Conservation (phyloP, 768 basidiomycete species). For the Cantharellus anzutake region DNA sequence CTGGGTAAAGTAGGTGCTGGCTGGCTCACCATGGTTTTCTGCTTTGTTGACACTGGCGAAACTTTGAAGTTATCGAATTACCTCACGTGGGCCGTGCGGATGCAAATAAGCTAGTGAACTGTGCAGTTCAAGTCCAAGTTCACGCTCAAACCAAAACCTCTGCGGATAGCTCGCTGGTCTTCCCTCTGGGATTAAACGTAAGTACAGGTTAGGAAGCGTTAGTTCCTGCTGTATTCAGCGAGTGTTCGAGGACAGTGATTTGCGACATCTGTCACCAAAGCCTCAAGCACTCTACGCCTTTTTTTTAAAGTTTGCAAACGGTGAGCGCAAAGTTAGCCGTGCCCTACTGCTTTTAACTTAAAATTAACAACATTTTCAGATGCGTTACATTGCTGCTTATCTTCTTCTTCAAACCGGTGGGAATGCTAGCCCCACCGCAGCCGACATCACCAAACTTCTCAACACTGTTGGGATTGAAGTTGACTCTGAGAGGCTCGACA, state of each 20-base stretch:
- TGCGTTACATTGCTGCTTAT: slow-evolving; percentile 91
- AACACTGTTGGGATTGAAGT: slow-evolving; percentile 71
- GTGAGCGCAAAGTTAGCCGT: not conserved
- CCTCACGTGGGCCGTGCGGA: not conserved
- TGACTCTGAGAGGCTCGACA: slow-evolving; percentile 62
- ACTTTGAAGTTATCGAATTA: too few species aligned
- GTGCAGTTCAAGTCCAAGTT: not conserved
- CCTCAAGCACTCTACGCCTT: not conserved
- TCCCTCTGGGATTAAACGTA: not conserved
- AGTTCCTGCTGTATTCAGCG: not conserved
- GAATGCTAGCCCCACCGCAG: slow-evolving; percentile 68
- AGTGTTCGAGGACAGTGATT: not conserved
- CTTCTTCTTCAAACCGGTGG: slow-evolving; percentile 92
- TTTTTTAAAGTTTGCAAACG: not conserved
- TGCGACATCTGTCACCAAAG: not conserved
- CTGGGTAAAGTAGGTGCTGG: not conserved
- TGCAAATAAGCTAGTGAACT: not conserved
- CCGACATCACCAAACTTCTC: slow-evolving; percentile 78
- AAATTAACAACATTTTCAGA: slow-evolving; percentile 18
- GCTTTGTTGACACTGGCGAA: too few species aligned
- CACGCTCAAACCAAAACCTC: not conserved
- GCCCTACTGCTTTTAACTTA: not conserved
- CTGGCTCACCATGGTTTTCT: not conserved
- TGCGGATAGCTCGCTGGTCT: not conserved
- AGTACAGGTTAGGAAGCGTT: not conserved